A percentile compares a stretch with the other conserved stretches of the same genome.
Evolutionary conservation across 192 early-diverging fungal genomes (phyloP).

Genomic region (Dissophora globulifera): DNA sequence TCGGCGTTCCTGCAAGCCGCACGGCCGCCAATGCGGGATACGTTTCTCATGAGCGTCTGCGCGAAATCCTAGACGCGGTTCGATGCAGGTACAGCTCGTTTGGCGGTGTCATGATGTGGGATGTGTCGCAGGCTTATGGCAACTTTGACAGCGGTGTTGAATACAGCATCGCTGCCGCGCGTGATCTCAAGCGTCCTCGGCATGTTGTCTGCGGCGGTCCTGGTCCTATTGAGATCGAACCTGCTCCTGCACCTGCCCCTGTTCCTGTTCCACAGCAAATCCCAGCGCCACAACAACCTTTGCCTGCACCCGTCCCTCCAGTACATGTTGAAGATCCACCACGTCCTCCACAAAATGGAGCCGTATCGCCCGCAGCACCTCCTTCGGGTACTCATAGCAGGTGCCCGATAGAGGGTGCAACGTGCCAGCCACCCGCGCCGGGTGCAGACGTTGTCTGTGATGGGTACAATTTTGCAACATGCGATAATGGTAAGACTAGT

Average conservation of each 20-base stretch:
- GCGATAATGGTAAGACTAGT: conserved; percentile 9
- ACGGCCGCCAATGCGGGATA: conserved; percentile 69
- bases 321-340: not conserved
- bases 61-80: conserved; percentile 59
- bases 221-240: too few species aligned
- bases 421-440: not conserved
- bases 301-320: not conserved
- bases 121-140: conserved; percentile 70
- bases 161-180: conserved; percentile 11
- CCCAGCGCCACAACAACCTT: not conserved
- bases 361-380: not conserved
- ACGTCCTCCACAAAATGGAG: not conserved
- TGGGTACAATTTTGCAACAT: conserved; percentile 14
- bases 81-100: conserved; percentile 64
- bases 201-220: conserved; percentile 4
- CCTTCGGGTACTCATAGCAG: too few species aligned
- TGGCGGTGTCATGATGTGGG: conserved; percentile 83
- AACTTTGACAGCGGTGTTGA: conserved; percentile 51
- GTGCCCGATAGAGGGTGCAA: not conserved
- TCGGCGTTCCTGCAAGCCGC: conserved; percentile 71
- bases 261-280: too few species aligned
- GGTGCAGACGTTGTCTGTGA: conserved; percentile 13
- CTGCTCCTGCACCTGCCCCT: too few species aligned
- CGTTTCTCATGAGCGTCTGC: conserved; percentile 56
- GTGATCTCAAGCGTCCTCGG: conserved; percentile 13